Conservation (phyloP, 2,329 filamentous ascomycete species). For the Pseudogymnoascus sp. region DNA sequence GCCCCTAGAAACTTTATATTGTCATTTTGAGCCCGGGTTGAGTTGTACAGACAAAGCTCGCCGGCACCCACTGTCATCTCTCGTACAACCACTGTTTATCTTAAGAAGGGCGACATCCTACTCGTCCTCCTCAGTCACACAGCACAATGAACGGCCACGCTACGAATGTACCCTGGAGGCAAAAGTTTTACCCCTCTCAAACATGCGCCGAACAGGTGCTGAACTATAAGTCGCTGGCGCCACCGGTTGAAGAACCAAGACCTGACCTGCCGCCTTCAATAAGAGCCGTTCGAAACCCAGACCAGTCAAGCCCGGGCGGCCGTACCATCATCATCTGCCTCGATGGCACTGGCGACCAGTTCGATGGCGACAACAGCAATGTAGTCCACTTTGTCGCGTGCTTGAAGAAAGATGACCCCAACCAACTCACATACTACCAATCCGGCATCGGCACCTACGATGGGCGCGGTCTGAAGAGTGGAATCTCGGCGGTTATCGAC, state of each 20-base stretch:
- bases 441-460: constrained; percentile 41
- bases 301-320: neutral
- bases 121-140: neutral
- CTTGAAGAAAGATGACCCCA: constrained; percentile 35
- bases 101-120: neutral
- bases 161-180: constrained; percentile 13
- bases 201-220: constrained; percentile 11
- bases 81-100: neutral
- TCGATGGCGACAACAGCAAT: constrained; percentile 37
- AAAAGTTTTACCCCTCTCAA: constrained; percentile 17
- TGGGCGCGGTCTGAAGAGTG: constrained; percentile 32
- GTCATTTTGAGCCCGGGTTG: neutral
- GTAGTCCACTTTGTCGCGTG: constrained; percentile 38
- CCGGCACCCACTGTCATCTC: neutral
- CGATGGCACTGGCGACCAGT: constrained; percentile 39
- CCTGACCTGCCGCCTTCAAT: constrained; percentile 15
- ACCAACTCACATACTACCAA: constrained; percentile 37
- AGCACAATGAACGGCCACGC: constrained; percentile 11
- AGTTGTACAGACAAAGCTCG: neutral
- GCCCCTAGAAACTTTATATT: neutral
- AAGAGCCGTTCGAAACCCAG: constrained; percentile 16
- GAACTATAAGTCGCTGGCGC: constrained; percentile 10
- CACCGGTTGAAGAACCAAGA: constrained; percentile 11
- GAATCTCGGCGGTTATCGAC: constrained; percentile 34
- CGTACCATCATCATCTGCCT: constrained; percentile 34